phyloP scores from a whole-genome alignment of 306 rosid genomes.

The Prunus davidiana region DNA sequence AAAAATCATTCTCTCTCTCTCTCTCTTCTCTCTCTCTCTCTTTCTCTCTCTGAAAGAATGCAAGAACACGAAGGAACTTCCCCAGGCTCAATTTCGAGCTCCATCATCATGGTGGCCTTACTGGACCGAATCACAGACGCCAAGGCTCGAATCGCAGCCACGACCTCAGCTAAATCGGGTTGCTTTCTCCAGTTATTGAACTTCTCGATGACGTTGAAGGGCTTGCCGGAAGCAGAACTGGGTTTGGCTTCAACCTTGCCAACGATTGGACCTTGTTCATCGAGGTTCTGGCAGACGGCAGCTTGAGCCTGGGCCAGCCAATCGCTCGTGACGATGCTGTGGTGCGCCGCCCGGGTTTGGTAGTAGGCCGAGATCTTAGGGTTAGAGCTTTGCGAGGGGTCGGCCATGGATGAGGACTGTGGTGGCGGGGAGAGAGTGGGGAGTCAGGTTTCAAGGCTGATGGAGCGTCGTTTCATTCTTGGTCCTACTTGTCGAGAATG shows the following conservation, averaged over 20 bases:
- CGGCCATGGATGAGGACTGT: conserved; percentile 29
- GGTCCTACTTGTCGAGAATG: conserved; percentile 40
- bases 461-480: conserved; percentile 26
- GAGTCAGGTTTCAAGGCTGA: conserved; percentile 30
- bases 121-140: conserved; percentile 76
- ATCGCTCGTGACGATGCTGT: conserved; percentile 71
- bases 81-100: conserved; percentile 71
- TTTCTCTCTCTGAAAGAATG: no score
- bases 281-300: conserved; percentile 42
- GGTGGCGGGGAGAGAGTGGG: conserved; percentile 31
- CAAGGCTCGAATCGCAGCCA: conserved; percentile 90
- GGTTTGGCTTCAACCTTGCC: neutral
- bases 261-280: neutral
- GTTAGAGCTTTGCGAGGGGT: conserved; percentile 43
- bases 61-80: no score
- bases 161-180: conserved; percentile 96
- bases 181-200: conserved; percentile 53
- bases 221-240: conserved; percentile 22
- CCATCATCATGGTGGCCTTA: conserved; percentile 87
- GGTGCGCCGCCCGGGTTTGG: conserved; percentile 68
- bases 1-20: no score
- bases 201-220: no score
- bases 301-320: conserved; percentile 95
- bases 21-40: no score
- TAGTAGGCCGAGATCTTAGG: conserved; percentile 63